Base-by-base conservation (phyloP, 2,329 filamentous ascomycete genomes). In the Chaetomium sp. region DNA sequence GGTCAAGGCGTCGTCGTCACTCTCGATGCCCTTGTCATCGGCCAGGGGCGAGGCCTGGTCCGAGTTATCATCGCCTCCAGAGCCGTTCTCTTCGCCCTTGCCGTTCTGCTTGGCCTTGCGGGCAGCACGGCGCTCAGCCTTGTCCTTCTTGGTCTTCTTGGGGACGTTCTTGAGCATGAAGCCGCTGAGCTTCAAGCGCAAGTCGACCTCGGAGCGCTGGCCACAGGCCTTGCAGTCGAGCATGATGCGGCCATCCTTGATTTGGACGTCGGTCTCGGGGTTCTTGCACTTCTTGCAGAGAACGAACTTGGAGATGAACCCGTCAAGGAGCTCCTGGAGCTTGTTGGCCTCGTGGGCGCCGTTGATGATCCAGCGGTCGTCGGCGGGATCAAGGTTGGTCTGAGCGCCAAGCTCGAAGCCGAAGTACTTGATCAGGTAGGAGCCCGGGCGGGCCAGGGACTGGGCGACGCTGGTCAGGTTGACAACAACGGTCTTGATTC, bases 261-360 rank as follows among this genome's bases (percentile, higher is more conserved):
- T 92, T 75, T 90, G 87, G 75, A 98, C 90, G 71, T 96, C 93
- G 71, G 95, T 99, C 85, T 99, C 95, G 42, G 95, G 95, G 79
- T 99, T 99, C 88, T 97, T 97, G 90, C 95, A 99, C 79, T 96
- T 94, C 84, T 96, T 96, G 91, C 95, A 99, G 70, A 99, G 93
- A 74, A 99, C 95, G 72, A 98, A 99, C 82, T 92, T 97, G 84
- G 89, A 86, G 82, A 99, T 99, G 86, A 99, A 99, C 73, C 93
- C 93, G 78, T 98, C 94, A 57, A 99, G 91, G 74, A 97, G 93
- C 78, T 98, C 95, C 83, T 99, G 95, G 57, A 99, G 90, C 85
- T 98, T 98, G 78, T 85, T 82, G 68, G 94, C 89, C 72, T 99
- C 95, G 78, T 99, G 95, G 71, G 94, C 92, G 77, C 95, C 95